Base-by-base conservation (phyloP, 2,329 filamentous ascomycete genomes). In the Stagonosporopsis chrysanthemi region DNA sequence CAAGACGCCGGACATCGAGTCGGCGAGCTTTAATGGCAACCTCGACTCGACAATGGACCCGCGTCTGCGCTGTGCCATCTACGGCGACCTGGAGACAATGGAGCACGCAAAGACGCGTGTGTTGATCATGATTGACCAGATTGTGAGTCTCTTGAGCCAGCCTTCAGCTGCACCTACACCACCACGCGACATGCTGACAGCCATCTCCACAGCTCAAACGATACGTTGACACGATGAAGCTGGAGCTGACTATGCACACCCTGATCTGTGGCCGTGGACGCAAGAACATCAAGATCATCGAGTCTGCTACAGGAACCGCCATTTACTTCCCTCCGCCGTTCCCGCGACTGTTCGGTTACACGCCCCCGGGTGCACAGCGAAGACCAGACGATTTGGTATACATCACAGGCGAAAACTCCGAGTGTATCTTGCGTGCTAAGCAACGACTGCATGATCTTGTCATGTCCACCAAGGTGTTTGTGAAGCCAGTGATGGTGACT, bases 291-390 rank as follows among this genome's bases (percentile, higher is more conserved):
- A 98, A 98, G 81, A 82, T 95, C 69, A 97, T 99, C 71, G 95
- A 99, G 78, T 96, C 95, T 14, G 88, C 90, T 26, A 98, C 95
- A 14, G 92, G 93, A 69, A 98, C 95, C 8, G 94, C 95, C 63
- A 98, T 99, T 69, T 99, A 99, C 80, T 98, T 99, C 73, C 95
- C 95, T 26, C 92, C 93, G 7, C 90, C 94, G 0, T 98, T 98
- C 74, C 93, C 94, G 14, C 88, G 90, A 57, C 88, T 97, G 63
- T 97, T 95, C 73, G 90, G 91, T 58, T 99, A 97, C 76, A 91
- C 88, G 50, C 93, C 94, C 1, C 87, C 87, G 7, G 91, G 90
- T 64, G 92, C 92, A 19, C 87, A 87, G 53, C 87, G 91, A 56
- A 88, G 95, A 65, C 91, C 92, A 49, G 90, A 94, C 31, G 88